A percentile compares a stretch with the other conserved stretches of the same genome.
Evolutionary conservation across 208 protist species (phyloP).

Genomic region (Crithidia mellificae): DNA sequence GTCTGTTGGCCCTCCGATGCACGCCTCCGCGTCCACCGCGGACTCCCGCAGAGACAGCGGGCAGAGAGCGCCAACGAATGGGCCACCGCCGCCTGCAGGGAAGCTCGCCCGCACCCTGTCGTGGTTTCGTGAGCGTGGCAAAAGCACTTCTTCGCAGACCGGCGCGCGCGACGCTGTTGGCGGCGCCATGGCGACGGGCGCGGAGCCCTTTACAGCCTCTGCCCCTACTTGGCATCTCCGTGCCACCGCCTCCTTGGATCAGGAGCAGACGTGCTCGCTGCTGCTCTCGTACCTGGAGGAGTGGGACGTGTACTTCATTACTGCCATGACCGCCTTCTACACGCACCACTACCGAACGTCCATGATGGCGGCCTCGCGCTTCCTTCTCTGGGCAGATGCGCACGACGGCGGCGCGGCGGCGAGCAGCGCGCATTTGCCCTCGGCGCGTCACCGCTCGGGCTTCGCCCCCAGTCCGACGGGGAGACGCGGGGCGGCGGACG

Average conservation of each 20-base stretch:
- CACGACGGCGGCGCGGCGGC: background rate
- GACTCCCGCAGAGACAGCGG: background rate
- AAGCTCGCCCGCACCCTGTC: slow-evolving; percentile 12
- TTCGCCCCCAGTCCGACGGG: no score
- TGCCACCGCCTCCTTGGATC: slow-evolving; percentile 17
- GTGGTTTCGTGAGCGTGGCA: slow-evolving; percentile 11
- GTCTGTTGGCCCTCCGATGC: background rate
- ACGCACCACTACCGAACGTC: slow-evolving; percentile 62
- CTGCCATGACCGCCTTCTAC: slow-evolving; percentile 53
- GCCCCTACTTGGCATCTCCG: slow-evolving; percentile 11
- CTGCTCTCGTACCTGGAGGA: slow-evolving; percentile 57
- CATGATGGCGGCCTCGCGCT: slow-evolving; percentile 49
- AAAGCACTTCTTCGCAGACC: background rate
- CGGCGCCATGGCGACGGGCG: background rate
- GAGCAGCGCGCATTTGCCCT: background rate
- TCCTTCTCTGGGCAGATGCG: slow-evolving; percentile 26
- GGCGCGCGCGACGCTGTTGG: background rate
- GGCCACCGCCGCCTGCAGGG: background rate
- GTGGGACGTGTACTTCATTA: slow-evolving; percentile 61
- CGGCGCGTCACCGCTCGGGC: background rate
- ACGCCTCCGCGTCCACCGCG: background rate
- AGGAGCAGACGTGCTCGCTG: slow-evolving; percentile 40
- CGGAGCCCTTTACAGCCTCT: no score
- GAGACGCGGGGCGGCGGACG: no score
- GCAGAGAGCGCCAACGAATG: background rate